A percentile compares a stretch with the other conserved stretches of the same genome.
Conservation (phyloP, 2,329 filamentous ascomycete species). For the Chaetomiaceae sp. region DNA sequence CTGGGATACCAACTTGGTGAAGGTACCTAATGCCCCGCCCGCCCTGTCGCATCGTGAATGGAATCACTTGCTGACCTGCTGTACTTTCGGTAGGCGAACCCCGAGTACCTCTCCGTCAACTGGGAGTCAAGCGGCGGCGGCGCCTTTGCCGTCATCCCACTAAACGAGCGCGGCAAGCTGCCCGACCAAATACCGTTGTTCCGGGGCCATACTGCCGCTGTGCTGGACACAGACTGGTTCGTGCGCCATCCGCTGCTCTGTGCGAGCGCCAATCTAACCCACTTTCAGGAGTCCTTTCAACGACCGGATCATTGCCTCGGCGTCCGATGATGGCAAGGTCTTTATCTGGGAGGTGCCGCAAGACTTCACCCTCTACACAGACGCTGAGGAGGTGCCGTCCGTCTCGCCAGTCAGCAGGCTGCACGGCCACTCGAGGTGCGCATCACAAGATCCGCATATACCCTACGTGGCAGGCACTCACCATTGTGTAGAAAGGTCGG, state of each 20-base stretch:
- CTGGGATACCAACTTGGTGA: constrained; percentile 98
- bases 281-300: constrained; percentile 82
- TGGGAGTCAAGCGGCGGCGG: constrained; percentile 96
- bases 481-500: constrained; percentile 72
- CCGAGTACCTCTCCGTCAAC: constrained; percentile 93
- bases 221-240: constrained; percentile 96
- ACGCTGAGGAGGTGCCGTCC: constrained; percentile 77
- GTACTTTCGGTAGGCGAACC: constrained; percentile 59
- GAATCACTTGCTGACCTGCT: constrained; percentile 15
- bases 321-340: constrained; percentile 93
- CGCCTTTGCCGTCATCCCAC: constrained; percentile 91
- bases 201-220: constrained; percentile 88
- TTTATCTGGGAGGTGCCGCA: constrained; percentile 94
- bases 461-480: constrained; percentile 1
- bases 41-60: background rate
- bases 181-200: constrained; percentile 93
- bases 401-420: constrained; percentile 77
- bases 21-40: constrained; percentile 49
- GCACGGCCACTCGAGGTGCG: constrained; percentile 76
- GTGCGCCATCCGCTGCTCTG: constrained; percentile 21
- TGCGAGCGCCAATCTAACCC: background rate
- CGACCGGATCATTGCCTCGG: constrained; percentile 85
- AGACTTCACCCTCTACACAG: constrained; percentile 75
- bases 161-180: constrained; percentile 81
- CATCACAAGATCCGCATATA: constrained; percentile 1